These are phyloP conservation scores for Ceratocystis cubensis DNA, from an alignment of 2,329 filamentous ascomycete species.

Conservation along the genomic window DNA sequence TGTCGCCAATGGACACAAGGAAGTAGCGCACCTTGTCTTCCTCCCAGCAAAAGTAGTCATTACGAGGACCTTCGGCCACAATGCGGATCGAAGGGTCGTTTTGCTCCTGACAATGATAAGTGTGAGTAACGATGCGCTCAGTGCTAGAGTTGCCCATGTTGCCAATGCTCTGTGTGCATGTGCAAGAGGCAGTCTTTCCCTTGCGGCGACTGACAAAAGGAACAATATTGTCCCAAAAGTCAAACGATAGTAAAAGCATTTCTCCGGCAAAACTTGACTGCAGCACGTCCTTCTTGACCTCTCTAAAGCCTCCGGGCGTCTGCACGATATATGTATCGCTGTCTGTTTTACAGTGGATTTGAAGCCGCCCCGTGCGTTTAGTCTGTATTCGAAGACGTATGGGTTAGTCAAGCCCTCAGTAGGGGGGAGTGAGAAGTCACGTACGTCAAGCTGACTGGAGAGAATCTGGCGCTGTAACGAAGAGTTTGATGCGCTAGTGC, in stretches of 20 bases:
- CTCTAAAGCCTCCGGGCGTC: slow-evolving; percentile 14
- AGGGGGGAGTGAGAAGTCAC: neutral
- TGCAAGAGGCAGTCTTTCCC: neutral
- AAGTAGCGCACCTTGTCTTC: slow-evolving; percentile 20
- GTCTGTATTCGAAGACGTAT: neutral
- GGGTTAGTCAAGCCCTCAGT: neutral
- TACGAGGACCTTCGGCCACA: slow-evolving; percentile 17
- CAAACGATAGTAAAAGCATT: slow-evolving; percentile 15
- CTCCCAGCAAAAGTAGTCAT: slow-evolving; percentile 20
- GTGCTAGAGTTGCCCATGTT: neutral
- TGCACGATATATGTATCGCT: slow-evolving; percentile 18
- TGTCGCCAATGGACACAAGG: slow-evolving; percentile 16
- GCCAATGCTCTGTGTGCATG: neutral
- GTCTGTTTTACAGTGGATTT: slow-evolving; percentile 18
- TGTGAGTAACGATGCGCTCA: neutral
- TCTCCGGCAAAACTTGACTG: slow-evolving; percentile 11
- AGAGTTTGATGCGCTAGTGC: slow-evolving; percentile 1
- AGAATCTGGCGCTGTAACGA: slow-evolving; percentile 1
- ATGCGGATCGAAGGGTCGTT: slow-evolving; percentile 10
- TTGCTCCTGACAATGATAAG: neutral
- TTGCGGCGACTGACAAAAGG: slow-evolving; percentile 2
- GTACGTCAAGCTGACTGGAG: neutral
- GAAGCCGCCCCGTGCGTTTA: neutral
- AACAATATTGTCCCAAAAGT: slow-evolving; percentile 16
- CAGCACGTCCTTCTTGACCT: slow-evolving; percentile 12